Conservation (phyloP, 2,329 filamentous ascomycete genomes). For the Lecanoromycetidae sp. region DNA sequence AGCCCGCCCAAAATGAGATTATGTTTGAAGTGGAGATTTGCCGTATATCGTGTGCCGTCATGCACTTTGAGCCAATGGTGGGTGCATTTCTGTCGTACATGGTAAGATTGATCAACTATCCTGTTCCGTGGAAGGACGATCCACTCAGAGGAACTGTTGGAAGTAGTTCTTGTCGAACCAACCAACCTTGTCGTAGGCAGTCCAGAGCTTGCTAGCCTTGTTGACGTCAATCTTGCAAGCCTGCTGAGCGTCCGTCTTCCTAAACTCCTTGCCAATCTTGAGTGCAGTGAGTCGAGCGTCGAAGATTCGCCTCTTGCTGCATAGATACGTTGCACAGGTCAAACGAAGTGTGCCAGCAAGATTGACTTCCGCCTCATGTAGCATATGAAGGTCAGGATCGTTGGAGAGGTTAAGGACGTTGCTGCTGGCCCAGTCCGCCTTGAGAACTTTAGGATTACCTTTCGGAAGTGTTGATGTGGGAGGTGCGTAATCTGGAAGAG, state of each 20-base stretch:
- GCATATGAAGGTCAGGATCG: conserved; percentile 56
- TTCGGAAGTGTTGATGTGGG: conserved; percentile 50
- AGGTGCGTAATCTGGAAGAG: conserved; percentile 61
- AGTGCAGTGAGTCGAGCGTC: conserved; percentile 57
- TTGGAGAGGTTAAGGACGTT: conserved; percentile 61
- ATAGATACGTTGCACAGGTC: conserved; percentile 77
- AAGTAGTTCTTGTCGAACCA: conserved; percentile 57
- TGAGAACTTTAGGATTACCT: conserved; percentile 55
- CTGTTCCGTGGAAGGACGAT: no score
- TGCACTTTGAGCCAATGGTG: not conserved
- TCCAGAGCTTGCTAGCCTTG: conserved; percentile 88
- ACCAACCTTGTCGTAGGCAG: conserved; percentile 72
- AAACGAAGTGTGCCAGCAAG: conserved; percentile 70
- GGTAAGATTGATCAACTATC: no score
- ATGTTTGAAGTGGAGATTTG: not conserved
- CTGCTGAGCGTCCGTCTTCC: conserved; percentile 90
- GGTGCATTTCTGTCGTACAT: not conserved
- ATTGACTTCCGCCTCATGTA: conserved; percentile 66
- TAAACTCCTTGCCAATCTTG: conserved; percentile 65
- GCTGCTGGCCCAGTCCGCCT: conserved; percentile 72
- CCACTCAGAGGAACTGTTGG: conserved; percentile 29
- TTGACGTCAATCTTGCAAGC: conserved; percentile 98
- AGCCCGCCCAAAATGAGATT: not conserved
- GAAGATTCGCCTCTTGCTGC: conserved; percentile 88
- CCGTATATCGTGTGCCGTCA: conserved; percentile 3